phyloP scores from a whole-genome alignment of 225 moss, liverwort and hornwort species.

The Marchantia paleacea region DNA sequence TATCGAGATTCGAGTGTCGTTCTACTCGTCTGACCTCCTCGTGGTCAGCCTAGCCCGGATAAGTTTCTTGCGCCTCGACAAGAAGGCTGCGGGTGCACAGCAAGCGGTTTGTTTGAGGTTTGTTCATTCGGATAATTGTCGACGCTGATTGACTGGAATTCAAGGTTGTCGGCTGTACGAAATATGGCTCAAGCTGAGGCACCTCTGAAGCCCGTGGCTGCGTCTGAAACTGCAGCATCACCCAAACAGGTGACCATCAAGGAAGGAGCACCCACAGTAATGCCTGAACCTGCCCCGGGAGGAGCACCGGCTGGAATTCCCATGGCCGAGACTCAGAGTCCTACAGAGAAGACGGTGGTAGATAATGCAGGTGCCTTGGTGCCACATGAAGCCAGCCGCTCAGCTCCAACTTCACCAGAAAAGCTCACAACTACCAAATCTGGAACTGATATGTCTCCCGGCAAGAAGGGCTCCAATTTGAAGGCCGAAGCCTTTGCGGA shows the following conservation, averaged over 20 bases:
- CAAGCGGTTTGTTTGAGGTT: too few species aligned
- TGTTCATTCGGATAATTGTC: not conserved
- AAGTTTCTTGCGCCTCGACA: not conserved
- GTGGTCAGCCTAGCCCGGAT: not conserved
- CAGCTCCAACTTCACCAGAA: constrained; percentile 5
- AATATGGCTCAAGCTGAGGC: constrained; percentile 10
- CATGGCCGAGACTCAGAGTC: too few species aligned
- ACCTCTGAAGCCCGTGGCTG: not conserved
- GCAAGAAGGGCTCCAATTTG: constrained; percentile 33
- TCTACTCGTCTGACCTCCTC: not conserved
- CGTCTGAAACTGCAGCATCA: not conserved
- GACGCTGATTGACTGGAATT: not conserved
- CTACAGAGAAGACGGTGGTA: not conserved
- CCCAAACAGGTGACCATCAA: constrained; percentile 3
- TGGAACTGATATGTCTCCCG: constrained; percentile 14
- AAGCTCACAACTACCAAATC: not conserved
- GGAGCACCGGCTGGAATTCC: not conserved
- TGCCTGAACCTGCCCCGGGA: not conserved
- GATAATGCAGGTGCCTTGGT: constrained; percentile 2
- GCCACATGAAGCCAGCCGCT: not conserved
- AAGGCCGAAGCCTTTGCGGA: constrained; percentile 45
- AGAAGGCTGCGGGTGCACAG: not conserved
- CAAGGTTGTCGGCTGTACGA: not conserved
- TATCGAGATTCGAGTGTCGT: not conserved
- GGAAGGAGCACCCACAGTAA: not conserved